Base-by-base conservation (phyloP, 192 early-diverging fungal species). In the Chytriomyces sp. region DNA sequence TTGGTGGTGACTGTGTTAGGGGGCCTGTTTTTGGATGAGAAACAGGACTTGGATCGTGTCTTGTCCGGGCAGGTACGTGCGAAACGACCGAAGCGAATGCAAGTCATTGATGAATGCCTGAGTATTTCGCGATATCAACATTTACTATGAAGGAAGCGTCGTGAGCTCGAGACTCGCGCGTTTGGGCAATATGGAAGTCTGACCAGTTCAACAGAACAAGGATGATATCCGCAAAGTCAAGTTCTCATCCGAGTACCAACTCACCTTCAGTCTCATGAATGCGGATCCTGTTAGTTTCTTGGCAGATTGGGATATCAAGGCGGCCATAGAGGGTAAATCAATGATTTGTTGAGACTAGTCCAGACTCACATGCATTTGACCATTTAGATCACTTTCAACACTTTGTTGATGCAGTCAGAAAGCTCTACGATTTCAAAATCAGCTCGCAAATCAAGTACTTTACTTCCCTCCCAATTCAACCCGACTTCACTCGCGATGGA, bases 191-290 rank as follows among this genome's bases (percentile, higher is more conserved):
- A 14, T 39, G n/a, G 12, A 38, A 6, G 8, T 28, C 10, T 38
- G 19, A 39, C 38, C 10, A 41, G 7, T 52, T 8, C 1, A 7
- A 26, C 36, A 38, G 39, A 59, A 80, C 34, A 49, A 49, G 34
- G 74, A 77, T 22, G 85, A 80, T 32, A 88, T 93, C 76, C 81
- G 89, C 26, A 87, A 89, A 5, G 80, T 98, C 39, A 96, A 96
- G 75, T 98, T 91, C 73, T 88, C 95, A 0, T 80, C 91, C 17
- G 82, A 89, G 55, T 96, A 96, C 62, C 88, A 96, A 65, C 56
- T 96, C 39, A 91, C 90, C 2, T 91, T 96, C 59, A 96, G 91
- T 62, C 77, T 99, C 17, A 85, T 97, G 77, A 93, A 93, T 68
- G 94, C 88, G 10, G 84, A 96, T 57, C 92, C 96, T 0, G 81